Evolutionary conservation across 1,139 yeast genomes (phyloP), one percentile per base, ranked within the genome.

Genomic region (Kodamaea alishanica): DNA sequence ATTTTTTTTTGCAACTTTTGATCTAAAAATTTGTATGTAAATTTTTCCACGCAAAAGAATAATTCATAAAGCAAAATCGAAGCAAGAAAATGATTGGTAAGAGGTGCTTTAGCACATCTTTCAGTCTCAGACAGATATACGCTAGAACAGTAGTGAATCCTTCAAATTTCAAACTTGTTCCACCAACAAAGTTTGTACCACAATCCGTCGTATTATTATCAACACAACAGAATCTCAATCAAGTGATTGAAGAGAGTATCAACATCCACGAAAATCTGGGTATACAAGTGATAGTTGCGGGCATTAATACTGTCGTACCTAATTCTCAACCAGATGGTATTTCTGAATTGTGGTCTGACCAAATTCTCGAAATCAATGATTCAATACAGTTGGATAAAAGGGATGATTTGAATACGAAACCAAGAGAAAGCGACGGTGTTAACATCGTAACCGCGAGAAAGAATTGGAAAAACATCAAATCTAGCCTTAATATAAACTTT

Each of bases 261-360:
- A 43, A 50, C 0, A 48, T 68, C n/a, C 51, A 58, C 45, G 56
- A 60, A 33, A 30, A 45, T 12, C 52, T 60, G 6, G 49, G 59
- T 5, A 35, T 73, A n/a, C 77, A 73, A 47, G 61, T 73, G 0
- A 53, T 73, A 6, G 75, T 71, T 8, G 78, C 76, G 0, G 77
- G 79, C 6, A 63, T 74, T 5, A 81, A 77, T 45, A 61, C 77
- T 1, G 61, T 74, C 9, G 55, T 49, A 6, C 71, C 69, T 12
- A 54, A 59, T 33, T 65, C 70, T 0, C 54, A 55, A 8, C 52
- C 75, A 31, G 58, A 67, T 44, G 81, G 78, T 0, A 54, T 73
- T 6, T 62, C 76, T 6, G 77, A 73, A 50, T 47, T 76, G 34
- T 77, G 81, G 81, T 48, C 67, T 26, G 67, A 67, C 31, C 52